Conservation (phyloP, 352 stramenopile species). For the Aphanomyces invadans region DNA sequence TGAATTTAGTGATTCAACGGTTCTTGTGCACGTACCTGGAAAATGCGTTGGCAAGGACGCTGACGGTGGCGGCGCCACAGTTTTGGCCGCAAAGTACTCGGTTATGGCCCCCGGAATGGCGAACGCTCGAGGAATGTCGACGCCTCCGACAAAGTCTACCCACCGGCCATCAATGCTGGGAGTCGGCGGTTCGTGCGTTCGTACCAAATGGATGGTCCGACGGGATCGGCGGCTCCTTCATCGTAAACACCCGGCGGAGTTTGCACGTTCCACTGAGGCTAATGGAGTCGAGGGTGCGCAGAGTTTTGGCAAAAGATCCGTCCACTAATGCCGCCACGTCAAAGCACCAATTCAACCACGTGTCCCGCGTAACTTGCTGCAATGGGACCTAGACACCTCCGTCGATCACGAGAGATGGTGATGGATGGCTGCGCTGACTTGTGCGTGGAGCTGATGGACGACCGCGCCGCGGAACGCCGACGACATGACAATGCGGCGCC, state of each 20-base stretch:
- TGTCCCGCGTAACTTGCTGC: conserved; percentile 39
- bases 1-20: neutral
- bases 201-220: conserved; percentile 9
- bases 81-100: conserved; percentile 2
- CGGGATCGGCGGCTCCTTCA: conserved; percentile 59
- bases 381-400: conserved; percentile 64
- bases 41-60: neutral
- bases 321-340: conserved; percentile 60
- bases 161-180: too few relatives aligned
- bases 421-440: too few relatives aligned
- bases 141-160: neutral
- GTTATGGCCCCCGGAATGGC: conserved; percentile 11
- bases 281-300: conserved; percentile 71
- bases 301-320: conserved; percentile 40
- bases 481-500: conserved; percentile 62
- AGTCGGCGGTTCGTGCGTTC: too few relatives aligned
- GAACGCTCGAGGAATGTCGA: conserved; percentile 27
- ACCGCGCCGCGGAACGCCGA: conserved; percentile 68
- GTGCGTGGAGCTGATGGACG: conserved; percentile 27
- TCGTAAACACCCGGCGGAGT: conserved; percentile 78
- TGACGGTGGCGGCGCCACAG: neutral
- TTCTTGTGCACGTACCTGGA: neutral
- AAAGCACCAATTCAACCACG: conserved; percentile 74
- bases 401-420: too few relatives aligned
- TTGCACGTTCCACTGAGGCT: conserved; percentile 61